Evolutionary conservation across 371 early-diverging fungal genomes (phyloP).

Genomic region (Blyttiomyces sp.): DNA sequence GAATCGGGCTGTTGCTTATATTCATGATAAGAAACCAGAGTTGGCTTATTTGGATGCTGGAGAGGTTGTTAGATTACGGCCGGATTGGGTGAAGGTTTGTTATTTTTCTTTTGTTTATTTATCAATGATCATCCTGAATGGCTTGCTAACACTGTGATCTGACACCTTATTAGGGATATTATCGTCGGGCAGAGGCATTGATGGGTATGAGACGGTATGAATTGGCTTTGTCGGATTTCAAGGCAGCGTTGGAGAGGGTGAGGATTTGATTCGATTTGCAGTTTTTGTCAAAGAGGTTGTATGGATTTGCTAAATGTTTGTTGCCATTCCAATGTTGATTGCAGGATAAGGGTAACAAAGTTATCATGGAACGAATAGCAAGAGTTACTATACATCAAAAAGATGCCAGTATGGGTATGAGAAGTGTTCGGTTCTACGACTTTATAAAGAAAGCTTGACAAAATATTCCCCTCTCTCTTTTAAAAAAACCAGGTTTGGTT

Average conservation of each 20-base stretch:
- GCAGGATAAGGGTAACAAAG: slow-evolving; percentile 52
- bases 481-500: slow-evolving; percentile 40
- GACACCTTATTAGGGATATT: slow-evolving; percentile 57
- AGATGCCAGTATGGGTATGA: slow-evolving; percentile 52
- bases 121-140: too few species aligned
- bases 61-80: slow-evolving; percentile 53
- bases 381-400: slow-evolving; percentile 56
- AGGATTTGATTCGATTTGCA: neutral
- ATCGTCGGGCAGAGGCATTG: slow-evolving; percentile 68
- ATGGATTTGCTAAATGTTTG: too few species aligned
- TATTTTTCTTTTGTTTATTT: neutral
- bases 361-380: slow-evolving; percentile 51
- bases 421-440: too few species aligned
- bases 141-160: neutral
- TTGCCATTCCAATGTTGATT: slow-evolving; percentile 1
- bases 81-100: slow-evolving; percentile 71
- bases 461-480: neutral
- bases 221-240: slow-evolving; percentile 58
- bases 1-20: slow-evolving; percentile 66
- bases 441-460: slow-evolving; percentile 5
- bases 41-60: slow-evolving; percentile 65
- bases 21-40: slow-evolving; percentile 46
- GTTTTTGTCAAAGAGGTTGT: too few species aligned
- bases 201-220: slow-evolving; percentile 50
- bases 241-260: slow-evolving; percentile 46